Evolutionary conservation across 768 basidiomycete species (phyloP).

Genomic region (Chalciporus pseudorubinellus): DNA sequence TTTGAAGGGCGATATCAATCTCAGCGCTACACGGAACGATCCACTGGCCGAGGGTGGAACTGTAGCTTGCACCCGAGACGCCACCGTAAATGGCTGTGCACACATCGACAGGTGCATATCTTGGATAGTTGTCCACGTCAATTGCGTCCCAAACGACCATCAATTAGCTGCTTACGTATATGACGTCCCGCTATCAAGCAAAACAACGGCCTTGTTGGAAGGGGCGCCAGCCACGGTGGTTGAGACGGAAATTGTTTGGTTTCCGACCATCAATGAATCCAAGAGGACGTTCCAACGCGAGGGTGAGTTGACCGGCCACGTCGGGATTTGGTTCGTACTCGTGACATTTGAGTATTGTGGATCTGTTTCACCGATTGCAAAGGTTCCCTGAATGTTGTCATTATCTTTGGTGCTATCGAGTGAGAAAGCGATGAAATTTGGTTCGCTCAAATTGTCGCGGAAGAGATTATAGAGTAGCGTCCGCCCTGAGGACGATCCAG

Average conservation of each 20-base stretch:
- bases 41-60: constrained; percentile 58
- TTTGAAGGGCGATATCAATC: constrained; percentile 76
- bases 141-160: background rate
- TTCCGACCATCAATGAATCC: constrained; percentile 66
- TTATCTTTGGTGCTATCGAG: constrained; percentile 58
- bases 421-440: constrained; percentile 80
- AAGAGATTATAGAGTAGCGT: constrained; percentile 78
- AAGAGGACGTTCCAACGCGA: constrained; percentile 75
- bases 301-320: constrained; percentile 66
- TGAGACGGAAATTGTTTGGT: constrained; percentile 48
- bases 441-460: constrained; percentile 59
- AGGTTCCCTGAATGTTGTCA: constrained; percentile 61
- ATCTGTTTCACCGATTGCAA: constrained; percentile 74
- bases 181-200: constrained; percentile 81
- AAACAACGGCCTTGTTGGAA: constrained; percentile 65
- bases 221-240: constrained; percentile 58
- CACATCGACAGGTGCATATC: constrained; percentile 67
- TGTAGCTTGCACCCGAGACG: constrained; percentile 61
- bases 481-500: constrained; percentile 59
- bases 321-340: constrained; percentile 59
- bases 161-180: constrained; percentile 54
- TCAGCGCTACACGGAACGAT: constrained; percentile 69
- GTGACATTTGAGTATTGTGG: constrained; percentile 58
- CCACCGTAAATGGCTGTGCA: constrained; percentile 68
- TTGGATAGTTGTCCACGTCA: constrained; percentile 24